phyloP scores from a whole-genome alignment of 2,329 filamentous ascomycete species.

The Bipolaris bicolor region DNA sequence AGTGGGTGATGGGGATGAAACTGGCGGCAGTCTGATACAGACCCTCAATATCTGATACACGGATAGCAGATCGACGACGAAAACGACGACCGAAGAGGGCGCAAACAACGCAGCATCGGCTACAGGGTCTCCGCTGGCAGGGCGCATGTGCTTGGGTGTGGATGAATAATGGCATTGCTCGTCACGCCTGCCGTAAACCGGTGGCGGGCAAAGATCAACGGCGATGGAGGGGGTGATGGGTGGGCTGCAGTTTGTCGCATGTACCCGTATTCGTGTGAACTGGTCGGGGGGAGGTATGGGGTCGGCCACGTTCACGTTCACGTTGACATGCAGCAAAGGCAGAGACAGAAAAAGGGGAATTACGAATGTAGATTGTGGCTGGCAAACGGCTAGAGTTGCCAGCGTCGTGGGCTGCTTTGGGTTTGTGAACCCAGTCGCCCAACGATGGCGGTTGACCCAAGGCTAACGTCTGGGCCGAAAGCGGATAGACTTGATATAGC shows the following conservation, averaged over 20 bases:
- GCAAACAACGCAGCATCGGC: constrained; percentile 8
- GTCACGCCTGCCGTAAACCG: constrained; percentile 12
- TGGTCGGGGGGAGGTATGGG: constrained; percentile 1
- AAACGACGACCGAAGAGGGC: neutral
- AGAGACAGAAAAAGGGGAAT: constrained; percentile 4
- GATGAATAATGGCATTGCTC: constrained; percentile 5
- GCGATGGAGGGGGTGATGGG: neutral
- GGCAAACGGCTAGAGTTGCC: constrained; percentile 33
- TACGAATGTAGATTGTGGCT: constrained; percentile 8
- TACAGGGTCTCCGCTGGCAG: neutral
- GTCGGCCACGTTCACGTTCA: neutral
- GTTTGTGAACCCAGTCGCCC: constrained; percentile 20
- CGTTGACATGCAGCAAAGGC: neutral
- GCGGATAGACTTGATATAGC: neutral
- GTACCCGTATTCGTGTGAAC: constrained; percentile 7
- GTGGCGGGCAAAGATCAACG: neutral
- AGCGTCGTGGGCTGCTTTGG: constrained; percentile 11
- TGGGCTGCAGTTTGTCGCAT: constrained; percentile 3
- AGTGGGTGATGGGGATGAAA: constrained; percentile 44
- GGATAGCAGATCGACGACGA: constrained; percentile 36
- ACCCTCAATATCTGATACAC: constrained; percentile 40
- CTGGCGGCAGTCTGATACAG: constrained; percentile 44
- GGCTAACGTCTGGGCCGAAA: neutral
- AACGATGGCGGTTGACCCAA: constrained; percentile 2
- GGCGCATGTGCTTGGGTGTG: neutral